Evolutionary conservation across 2,329 filamentous ascomycete species (phyloP).

Genomic region (Penicillium sp.): DNA sequence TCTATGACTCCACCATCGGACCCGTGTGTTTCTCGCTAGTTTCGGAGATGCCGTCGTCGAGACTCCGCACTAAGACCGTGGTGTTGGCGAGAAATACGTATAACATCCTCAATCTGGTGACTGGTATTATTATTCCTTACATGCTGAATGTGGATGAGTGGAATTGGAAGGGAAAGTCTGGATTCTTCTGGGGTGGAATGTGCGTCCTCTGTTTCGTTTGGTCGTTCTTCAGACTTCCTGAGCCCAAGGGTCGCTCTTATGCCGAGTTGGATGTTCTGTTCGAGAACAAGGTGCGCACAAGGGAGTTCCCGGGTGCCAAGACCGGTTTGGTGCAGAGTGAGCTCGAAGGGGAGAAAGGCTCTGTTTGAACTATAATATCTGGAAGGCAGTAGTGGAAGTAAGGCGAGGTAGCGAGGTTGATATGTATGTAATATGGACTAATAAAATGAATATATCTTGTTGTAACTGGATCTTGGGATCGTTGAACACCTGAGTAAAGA

Average conservation of each 20-base stretch:
- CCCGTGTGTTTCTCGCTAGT: constrained; percentile 55
- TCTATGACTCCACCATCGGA: constrained; percentile 55
- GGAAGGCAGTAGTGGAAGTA: background rate
- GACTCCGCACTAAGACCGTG: constrained; percentile 55
- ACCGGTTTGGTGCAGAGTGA: constrained; percentile 30
- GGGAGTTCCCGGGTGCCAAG: constrained; percentile 61
- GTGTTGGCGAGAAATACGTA: constrained; percentile 52
- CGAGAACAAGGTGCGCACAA: constrained; percentile 62
- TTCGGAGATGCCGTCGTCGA: constrained; percentile 53
- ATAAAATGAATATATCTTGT: background rate
- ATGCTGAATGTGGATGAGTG: constrained; percentile 82
- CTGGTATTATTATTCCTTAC: constrained; percentile 73
- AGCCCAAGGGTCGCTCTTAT: constrained; percentile 72
- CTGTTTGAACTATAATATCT: background rate
- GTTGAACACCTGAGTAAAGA: background rate
- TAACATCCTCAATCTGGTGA: constrained; percentile 44
- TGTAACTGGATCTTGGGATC: background rate
- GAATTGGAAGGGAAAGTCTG: constrained; percentile 78
- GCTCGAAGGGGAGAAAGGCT: background rate
- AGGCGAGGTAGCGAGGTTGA: background rate
- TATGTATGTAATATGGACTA: background rate
- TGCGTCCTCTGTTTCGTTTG: constrained; percentile 74
- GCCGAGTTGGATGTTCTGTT: constrained; percentile 80
- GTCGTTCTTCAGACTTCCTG: constrained; percentile 72
- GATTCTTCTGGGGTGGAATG: constrained; percentile 77